Conservation (phyloP, 805 yeast species). For the Wickerhamomyces hampshirensis region DNA sequence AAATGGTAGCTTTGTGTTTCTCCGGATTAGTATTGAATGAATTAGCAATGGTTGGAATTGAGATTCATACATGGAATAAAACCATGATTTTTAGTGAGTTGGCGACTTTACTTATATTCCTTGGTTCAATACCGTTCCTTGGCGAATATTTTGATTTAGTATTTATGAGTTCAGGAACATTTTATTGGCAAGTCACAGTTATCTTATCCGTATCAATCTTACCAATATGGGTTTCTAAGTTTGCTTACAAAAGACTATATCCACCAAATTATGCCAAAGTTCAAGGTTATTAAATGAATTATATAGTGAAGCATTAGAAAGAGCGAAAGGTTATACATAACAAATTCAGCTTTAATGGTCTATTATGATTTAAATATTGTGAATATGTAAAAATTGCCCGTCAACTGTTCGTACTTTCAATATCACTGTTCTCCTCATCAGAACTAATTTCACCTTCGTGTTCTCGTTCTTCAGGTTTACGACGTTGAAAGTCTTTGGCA, state of each 20-base stretch:
- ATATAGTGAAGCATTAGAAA: conserved; percentile 21
- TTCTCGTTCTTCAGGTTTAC: conserved; percentile 16
- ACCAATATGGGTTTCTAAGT: conserved; percentile 86
- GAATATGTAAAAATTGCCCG: neutral
- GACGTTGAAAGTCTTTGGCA: conserved; percentile 71
- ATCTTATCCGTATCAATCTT: conserved; percentile 67
- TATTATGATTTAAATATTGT: neutral
- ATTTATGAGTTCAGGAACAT: conserved; percentile 53
- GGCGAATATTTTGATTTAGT: conserved; percentile 79
- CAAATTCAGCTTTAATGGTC: neutral
- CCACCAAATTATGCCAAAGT: conserved; percentile 98
- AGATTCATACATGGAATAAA: conserved; percentile 86
- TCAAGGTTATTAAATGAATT: conserved; percentile 52
- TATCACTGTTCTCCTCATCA: conserved; percentile 29
- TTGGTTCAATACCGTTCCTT: conserved; percentile 78
- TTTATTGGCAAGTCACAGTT: conserved; percentile 63
- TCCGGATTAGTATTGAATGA: conserved; percentile 80
- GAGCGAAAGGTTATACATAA: no score
- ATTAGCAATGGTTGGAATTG: conserved; percentile 87
- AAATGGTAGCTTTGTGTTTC: conserved; percentile 84
- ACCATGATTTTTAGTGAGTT: conserved; percentile 71
- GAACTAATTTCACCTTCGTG: conserved; percentile 17
- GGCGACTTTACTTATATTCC: conserved; percentile 59
- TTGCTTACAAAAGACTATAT: conserved; percentile 66
- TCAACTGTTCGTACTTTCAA: conserved; percentile 23